These are phyloP conservation scores for Kalaharituber pfeilii DNA, from an alignment of 2,329 filamentous ascomycete genomes.

Conservation along the genomic window DNA sequence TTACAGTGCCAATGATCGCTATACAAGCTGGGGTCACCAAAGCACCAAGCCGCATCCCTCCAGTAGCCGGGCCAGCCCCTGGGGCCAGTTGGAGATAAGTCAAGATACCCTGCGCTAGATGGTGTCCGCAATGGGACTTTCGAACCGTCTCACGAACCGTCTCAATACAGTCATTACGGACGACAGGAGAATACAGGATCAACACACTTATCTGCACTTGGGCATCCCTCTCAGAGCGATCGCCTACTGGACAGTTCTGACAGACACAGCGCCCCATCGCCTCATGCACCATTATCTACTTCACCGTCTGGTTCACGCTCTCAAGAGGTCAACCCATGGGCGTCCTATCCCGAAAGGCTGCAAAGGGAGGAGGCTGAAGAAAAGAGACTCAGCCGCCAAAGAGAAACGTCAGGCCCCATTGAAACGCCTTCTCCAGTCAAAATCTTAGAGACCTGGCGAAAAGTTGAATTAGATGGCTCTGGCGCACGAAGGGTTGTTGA, in stretches of 20 bases:
- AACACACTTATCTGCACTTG: background rate
- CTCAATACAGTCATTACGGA: background rate
- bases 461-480: background rate
- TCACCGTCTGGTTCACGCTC: too few relatives aligned
- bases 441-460: background rate
- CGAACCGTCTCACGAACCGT: background rate
- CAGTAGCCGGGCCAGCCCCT: slow-evolving; percentile 11
- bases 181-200: background rate
- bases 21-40: slow-evolving; percentile 10
- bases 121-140: background rate
- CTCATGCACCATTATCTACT: background rate
- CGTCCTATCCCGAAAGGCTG: background rate
- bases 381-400: background rate
- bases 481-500: background rate
- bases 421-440: background rate
- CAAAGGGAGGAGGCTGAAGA: background rate
- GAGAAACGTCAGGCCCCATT: background rate
- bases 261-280: background rate
- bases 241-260: background rate
- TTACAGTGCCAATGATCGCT: slow-evolving; percentile 8
- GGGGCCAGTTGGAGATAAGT: slow-evolving; percentile 16
- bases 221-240: too few relatives aligned
- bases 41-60: slow-evolving; percentile 2
- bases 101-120: slow-evolving; percentile 4
- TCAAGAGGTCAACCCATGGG: background rate